A percentile compares a stretch with the other conserved stretches of the same genome.
phyloP scores from a whole-genome alignment of 108 stramenopile species.

The Cylindrotheca closterium region DNA sequence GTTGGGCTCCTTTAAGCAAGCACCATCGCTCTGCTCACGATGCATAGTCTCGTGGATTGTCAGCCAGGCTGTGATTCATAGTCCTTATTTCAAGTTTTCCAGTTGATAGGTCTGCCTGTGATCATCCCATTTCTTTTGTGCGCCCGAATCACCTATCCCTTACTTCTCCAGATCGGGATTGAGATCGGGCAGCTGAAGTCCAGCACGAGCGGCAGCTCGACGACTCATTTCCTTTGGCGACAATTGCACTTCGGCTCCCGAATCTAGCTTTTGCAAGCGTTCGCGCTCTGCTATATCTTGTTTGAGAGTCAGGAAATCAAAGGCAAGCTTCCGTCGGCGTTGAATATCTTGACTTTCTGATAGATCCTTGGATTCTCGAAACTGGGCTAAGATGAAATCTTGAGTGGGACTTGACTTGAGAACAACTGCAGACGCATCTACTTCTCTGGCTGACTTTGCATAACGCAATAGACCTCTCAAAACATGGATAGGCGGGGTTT shows the following conservation, averaged over 20 bases:
- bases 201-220: conserved; percentile 74
- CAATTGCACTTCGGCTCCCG: conserved; percentile 72
- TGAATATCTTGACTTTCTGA: conserved; percentile 3
- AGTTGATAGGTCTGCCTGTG: no score
- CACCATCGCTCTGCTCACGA: no score
- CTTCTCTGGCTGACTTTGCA: not conserved
- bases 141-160: no score
- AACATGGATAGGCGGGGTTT: conserved; percentile 61
- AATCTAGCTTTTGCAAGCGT: conserved; percentile 65
- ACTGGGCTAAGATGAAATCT: conserved; percentile 29
- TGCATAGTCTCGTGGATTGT: no score
- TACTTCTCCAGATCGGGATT: not conserved
- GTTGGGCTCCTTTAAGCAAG: no score
- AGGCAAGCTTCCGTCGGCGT: conserved; percentile 37
- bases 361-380: conserved; percentile 24
- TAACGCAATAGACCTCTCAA: conserved; percentile 57
- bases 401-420: conserved; percentile 7
- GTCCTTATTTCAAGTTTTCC: no score
- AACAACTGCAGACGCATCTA: conserved; percentile 4
- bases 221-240: conserved; percentile 75
- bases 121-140: no score
- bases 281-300: conserved; percentile 60
- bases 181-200: conserved; percentile 62
- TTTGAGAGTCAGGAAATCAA: conserved; percentile 55
- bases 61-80: no score